Evolutionary conservation across 768 basidiomycete genomes (phyloP).

Genomic region (Leccinum ochraceum): DNA sequence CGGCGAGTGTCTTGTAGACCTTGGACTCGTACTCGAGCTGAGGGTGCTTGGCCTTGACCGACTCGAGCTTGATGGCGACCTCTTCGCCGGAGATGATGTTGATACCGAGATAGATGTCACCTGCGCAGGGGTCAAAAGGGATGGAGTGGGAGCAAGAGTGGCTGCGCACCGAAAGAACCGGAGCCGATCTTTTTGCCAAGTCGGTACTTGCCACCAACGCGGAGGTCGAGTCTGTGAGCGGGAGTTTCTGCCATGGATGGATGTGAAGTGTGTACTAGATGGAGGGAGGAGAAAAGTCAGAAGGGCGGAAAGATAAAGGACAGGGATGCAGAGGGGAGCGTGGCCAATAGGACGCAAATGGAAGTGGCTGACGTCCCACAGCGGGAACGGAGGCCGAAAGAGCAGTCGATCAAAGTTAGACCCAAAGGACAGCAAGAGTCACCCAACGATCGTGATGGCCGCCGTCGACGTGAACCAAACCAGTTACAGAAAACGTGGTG

Average conservation of each 20-base stretch:
- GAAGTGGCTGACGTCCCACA: constrained; percentile 38
- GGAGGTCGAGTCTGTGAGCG: constrained; percentile 74
- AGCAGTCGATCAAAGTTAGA: neutral
- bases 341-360: constrained; percentile 33
- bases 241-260: constrained; percentile 71
- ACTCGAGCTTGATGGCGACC: constrained; percentile 99
- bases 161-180: constrained; percentile 87
- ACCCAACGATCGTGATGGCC: constrained; percentile 7
- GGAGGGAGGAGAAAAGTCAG: constrained; percentile 17
- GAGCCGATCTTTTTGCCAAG: constrained; percentile 99
- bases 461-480: constrained; percentile 4
- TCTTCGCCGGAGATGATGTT: constrained; percentile 99
- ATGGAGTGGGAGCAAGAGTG: constrained; percentile 1
- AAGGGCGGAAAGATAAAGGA: constrained; percentile 22
- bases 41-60: constrained; percentile 99
- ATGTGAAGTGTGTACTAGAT: constrained; percentile 13
- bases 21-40: constrained; percentile 98
- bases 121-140: constrained; percentile 41
- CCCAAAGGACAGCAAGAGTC: neutral
- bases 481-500: constrained; percentile 28
- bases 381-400: constrained; percentile 6
- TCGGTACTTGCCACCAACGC: constrained; percentile 94
- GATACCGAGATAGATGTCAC: constrained; percentile 97
- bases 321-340: constrained; percentile 33
- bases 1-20: constrained; percentile 96